phyloP scores from a whole-genome alignment of 148 eudicot species.

The Polygonum maritimum region DNA sequence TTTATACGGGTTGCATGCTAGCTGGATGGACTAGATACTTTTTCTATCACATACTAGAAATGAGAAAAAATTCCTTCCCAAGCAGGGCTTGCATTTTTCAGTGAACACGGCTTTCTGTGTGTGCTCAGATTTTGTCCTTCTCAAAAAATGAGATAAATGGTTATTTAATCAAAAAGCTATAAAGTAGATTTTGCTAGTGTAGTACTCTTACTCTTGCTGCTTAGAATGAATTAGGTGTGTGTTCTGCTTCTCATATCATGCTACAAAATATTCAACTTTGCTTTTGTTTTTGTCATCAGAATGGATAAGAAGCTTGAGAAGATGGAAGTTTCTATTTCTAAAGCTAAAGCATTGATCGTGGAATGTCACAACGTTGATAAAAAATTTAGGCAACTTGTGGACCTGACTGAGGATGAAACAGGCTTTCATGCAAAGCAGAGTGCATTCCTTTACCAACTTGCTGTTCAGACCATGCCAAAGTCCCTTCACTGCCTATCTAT shows the following conservation, averaged over 20 bases:
- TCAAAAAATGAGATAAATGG: not conserved
- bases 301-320: conserved; percentile 45
- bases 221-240: not conserved
- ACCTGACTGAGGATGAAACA: conserved; percentile 92
- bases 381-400: conserved; percentile 93
- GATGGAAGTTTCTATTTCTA: conserved; percentile 70
- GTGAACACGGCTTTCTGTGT: not conserved
- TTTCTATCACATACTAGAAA: not conserved
- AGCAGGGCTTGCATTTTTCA: not conserved
- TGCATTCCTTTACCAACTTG: conserved; percentile 90
- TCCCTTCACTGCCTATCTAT: conserved; percentile 87
- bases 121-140: not conserved
- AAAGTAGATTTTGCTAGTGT: not conserved
- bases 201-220: not conserved
- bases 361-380: conserved; percentile 92
- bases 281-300: conserved; percentile 30
- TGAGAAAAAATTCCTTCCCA: not conserved
- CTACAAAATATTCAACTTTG: not conserved
- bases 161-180: not conserved
- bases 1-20: not conserved
- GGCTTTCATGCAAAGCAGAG: conserved; percentile 93
- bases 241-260: not conserved
- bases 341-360: conserved; percentile 52
- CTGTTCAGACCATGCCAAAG: conserved; percentile 91
- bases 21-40: not conserved